These are phyloP conservation scores for Blastosporella zonata DNA, from an alignment of 1,284 basidiomycete species.

Conservation along the genomic window DNA sequence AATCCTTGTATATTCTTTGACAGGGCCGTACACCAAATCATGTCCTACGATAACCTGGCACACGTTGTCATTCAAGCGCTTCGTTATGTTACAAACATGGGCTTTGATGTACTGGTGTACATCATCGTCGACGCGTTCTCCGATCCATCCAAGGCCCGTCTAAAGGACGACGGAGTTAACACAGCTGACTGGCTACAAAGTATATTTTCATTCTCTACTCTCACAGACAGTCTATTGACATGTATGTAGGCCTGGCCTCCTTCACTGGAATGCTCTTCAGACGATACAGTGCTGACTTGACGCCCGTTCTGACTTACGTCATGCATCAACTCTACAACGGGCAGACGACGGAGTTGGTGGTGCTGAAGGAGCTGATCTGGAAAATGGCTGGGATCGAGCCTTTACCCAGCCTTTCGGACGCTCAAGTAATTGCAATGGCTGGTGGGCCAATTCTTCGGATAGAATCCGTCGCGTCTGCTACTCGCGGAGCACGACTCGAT, in stretches of 20 bases:
- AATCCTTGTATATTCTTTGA: constrained; percentile 93
- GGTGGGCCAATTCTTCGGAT: constrained; percentile 86
- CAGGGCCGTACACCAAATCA: constrained; percentile 90
- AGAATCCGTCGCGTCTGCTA: constrained; percentile 75
- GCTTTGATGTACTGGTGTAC: constrained; percentile 91
- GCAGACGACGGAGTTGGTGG: constrained; percentile 86
- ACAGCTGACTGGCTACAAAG: constrained; percentile 93
- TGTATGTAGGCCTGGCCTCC: constrained; percentile 74
- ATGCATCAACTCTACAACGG: constrained; percentile 86
- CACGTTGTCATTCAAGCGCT: constrained; percentile 89
- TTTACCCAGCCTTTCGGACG: constrained; percentile 83
- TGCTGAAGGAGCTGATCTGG: constrained; percentile 89
- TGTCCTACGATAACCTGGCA: constrained; percentile 95
- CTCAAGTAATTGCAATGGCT: constrained; percentile 86
- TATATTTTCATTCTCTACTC: constrained; percentile 38
- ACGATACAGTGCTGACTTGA: constrained; percentile 81
- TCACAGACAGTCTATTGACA: constrained; percentile 5
- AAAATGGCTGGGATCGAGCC: constrained; percentile 96
- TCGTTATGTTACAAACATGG: constrained; percentile 87
- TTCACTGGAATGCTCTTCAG: constrained; percentile 93
- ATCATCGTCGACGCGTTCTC: constrained; percentile 87
- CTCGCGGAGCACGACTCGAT: constrained; percentile 70
- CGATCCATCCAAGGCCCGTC: constrained; percentile 79
- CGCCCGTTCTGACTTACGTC: constrained; percentile 86
- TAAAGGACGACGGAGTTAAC: constrained; percentile 93